Evolutionary conservation across 352 stramenopile species (phyloP).

Genomic region (Phytophthora citricola): DNA sequence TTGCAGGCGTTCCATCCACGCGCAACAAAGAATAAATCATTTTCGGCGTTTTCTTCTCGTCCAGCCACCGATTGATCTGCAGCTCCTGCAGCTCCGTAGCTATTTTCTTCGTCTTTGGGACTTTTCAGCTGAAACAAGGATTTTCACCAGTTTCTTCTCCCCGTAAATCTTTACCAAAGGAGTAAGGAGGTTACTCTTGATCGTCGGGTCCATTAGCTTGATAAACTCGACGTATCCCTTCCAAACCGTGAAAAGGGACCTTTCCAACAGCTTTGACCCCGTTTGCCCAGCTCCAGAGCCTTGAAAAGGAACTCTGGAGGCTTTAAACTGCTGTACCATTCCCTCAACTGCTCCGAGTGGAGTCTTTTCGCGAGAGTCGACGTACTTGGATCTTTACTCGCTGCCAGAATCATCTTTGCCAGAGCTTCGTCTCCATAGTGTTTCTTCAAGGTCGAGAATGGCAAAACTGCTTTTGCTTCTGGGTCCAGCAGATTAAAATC

Average conservation of each 20-base stretch:
- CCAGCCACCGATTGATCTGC: conserved; percentile 1
- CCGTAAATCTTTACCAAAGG: conserved; percentile 9
- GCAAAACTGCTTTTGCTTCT: not conserved
- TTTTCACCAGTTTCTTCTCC: conserved; percentile 7
- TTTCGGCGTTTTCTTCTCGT: not conserved
- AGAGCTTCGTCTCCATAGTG: not conserved
- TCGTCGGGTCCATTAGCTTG: conserved; percentile 1
- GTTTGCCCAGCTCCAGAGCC: conserved; percentile 4
- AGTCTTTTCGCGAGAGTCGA: not conserved
- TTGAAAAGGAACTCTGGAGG: conserved; percentile 4
- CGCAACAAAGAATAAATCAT: not conserved
- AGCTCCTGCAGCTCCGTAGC: conserved; percentile 1
- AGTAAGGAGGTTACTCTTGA: conserved; percentile 6
- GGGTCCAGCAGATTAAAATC: conserved; percentile 2
- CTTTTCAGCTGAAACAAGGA: conserved; percentile 1
- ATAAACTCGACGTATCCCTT: conserved; percentile 11
- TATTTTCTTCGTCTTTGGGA: conserved; percentile 7
- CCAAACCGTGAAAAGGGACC: conserved; percentile 11
- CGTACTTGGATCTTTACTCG: conserved; percentile 8
- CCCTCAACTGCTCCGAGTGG: conserved; percentile 8
- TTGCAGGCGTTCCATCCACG: not conserved
- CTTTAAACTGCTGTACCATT: conserved; percentile 14
- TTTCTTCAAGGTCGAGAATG: conserved; percentile 1
- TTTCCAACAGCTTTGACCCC: conserved; percentile 1
- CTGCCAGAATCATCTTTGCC: conserved; percentile 4